phyloP scores from a whole-genome alignment of 2,329 filamentous ascomycete genomes.

The Coleophoma eucalyptorum region DNA sequence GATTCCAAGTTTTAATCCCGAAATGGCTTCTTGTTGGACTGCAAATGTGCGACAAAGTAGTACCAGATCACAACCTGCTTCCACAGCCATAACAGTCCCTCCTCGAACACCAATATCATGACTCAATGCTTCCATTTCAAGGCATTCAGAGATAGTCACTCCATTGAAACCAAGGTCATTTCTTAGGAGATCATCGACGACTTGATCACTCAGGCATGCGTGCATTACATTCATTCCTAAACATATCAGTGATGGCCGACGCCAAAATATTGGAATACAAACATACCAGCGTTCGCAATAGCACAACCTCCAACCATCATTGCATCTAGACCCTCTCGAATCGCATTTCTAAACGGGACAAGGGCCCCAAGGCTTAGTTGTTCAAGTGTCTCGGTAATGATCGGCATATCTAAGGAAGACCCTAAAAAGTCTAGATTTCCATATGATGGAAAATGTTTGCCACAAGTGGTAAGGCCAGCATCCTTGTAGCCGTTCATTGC shows the following conservation, averaged over 20 bases:
- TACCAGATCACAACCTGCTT: slow-evolving; percentile 90
- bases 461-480: slow-evolving; percentile 82
- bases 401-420: slow-evolving; percentile 86
- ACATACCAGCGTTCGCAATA: slow-evolving; percentile 63
- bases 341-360: slow-evolving; percentile 87
- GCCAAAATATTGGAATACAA: background rate
- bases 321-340: slow-evolving; percentile 79
- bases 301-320: slow-evolving; percentile 97
- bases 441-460: slow-evolving; percentile 96
- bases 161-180: slow-evolving; percentile 86
- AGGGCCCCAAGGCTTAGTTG: slow-evolving; percentile 89
- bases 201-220: slow-evolving; percentile 93
- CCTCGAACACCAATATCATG: slow-evolving; percentile 97
- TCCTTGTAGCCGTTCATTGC: slow-evolving; percentile 92
- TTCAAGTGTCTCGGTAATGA: slow-evolving; percentile 91
- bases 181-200: slow-evolving; percentile 86
- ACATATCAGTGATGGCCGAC: background rate
- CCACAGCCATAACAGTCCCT: slow-evolving; percentile 95
- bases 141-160: slow-evolving; percentile 89
- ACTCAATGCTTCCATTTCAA: slow-evolving; percentile 94
- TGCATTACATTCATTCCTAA: slow-evolving; percentile 93
- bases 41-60: slow-evolving; percentile 84
- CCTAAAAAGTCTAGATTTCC: slow-evolving; percentile 92
- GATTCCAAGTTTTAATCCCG: slow-evolving; percentile 81
- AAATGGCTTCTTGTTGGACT: slow-evolving; percentile 87